Base-by-base conservation (phyloP, 345 rosid species). In the Chamaenerion angustifolium region DNA sequence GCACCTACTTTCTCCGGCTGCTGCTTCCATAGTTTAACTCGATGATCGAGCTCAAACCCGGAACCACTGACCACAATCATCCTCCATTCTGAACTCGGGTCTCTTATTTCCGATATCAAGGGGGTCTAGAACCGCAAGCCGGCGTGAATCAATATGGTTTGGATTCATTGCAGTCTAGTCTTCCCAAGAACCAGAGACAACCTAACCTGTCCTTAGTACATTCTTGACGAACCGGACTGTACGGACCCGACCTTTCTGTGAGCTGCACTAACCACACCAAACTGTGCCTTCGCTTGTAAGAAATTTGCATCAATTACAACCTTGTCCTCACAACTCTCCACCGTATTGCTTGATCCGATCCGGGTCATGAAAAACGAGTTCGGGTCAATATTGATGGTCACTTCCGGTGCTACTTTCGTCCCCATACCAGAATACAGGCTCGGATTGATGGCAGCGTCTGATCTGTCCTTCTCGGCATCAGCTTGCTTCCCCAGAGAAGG, bases 201-300 rank as follows among this genome's bases (percentile, higher is more conserved):
- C n/a, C n/a, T n/a, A n/a, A n/a, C n/a, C n/a, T n/a, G n/a, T n/a
- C 51, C 16, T 66, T 64, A 88, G 61, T 77, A 85, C 93, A 78
- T 80, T 77, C 77, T 82, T 2, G 87, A 56, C 78, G 69, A 67
- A 43, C 88, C 83, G 43, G 70, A 81, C 54, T 81, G 94, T 68
- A 85, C 71, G 11, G 85, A 54, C 40, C 94, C 97, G 11, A 80
- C 76, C 76, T 82, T 89, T 59, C 90, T 61, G 63, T 76, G 87
- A 54, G 73, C 48, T 21, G 82, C 73, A 15, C 81, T 69, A 48
- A 82, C 74, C 21, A 89, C 94, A 2, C 78, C 69, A 16, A 70
- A 82, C 25, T 72, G 81, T 37, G 63, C 55, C 62, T 76, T 82
- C 19, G 76, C 63, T 60, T 81, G 95, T 64, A 80, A 59, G 64